Evolutionary conservation across 805 yeast species (phyloP).

Genomic region (Nematodospora valgi): DNA sequence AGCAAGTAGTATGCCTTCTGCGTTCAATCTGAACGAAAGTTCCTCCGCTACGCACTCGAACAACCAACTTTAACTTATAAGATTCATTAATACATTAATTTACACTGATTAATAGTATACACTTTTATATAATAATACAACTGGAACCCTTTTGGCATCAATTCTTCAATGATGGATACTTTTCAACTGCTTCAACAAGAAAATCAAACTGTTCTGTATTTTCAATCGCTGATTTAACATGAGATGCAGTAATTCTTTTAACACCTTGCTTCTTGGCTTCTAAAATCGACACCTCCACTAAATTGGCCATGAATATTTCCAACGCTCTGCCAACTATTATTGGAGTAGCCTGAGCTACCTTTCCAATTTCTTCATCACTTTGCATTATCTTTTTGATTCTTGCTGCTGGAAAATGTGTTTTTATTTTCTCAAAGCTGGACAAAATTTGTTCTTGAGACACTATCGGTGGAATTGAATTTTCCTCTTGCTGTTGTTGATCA

Average conservation of each 20-base stretch:
- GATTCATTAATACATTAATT: no score
- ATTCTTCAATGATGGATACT: no score
- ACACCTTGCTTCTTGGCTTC: slow-evolving; percentile 75
- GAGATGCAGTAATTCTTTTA: slow-evolving; percentile 78
- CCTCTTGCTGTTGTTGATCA: not conserved
- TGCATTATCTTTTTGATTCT: slow-evolving; percentile 96
- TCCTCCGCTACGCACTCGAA: no score
- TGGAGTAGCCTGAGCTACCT: slow-evolving; percentile 98
- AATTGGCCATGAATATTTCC: slow-evolving; percentile 84
- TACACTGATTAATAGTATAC: no score
- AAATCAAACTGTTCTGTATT: slow-evolving; percentile 91
- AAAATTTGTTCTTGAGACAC: slow-evolving; percentile 32
- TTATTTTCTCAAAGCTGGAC: slow-evolving; percentile 47
- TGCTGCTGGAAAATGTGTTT: slow-evolving; percentile 88
- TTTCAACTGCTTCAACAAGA: slow-evolving; percentile 68
- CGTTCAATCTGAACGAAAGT: no score
- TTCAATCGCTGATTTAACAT: slow-evolving; percentile 79
- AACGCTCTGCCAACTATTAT: slow-evolving; percentile 95
- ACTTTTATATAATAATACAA: no score
- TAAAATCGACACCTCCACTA: slow-evolving; percentile 78
- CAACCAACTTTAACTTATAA: no score
- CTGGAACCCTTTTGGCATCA: no score
- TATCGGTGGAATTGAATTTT: not conserved
- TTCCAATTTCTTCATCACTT: slow-evolving; percentile 96
- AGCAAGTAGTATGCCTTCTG: no score